Percentiles rank a stretch among this genome's conserved stretches.
These are phyloP conservation scores for Asclepias syriaca DNA, from an alignment of 257 asterid species.

Conservation along the genomic window DNA sequence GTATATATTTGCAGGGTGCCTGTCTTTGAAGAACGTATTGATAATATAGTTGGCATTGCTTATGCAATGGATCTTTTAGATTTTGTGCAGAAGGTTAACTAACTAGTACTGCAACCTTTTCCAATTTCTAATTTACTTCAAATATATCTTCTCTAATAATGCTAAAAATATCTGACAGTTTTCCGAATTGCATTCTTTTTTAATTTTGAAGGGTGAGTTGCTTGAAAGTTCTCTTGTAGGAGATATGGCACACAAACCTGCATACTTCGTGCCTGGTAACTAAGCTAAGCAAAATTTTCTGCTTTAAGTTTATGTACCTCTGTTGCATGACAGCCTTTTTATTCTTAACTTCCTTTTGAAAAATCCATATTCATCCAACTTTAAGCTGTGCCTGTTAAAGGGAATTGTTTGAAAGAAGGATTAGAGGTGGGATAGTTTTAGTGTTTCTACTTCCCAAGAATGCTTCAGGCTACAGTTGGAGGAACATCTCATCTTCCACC, in stretches of 20 bases:
- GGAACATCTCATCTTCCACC: background rate
- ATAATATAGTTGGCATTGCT: slow-evolving; percentile 96
- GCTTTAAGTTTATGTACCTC: slow-evolving; percentile 1
- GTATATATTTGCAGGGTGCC: slow-evolving; percentile 66
- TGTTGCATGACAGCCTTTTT: background rate
- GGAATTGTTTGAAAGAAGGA: background rate
- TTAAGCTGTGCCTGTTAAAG: background rate
- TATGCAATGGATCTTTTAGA: slow-evolving; percentile 99
- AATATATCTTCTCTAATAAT: slow-evolving; percentile 28
- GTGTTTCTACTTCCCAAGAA: background rate
- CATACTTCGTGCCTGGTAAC: slow-evolving; percentile 98
- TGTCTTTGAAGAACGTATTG: slow-evolving; percentile 94
- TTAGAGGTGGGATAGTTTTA: background rate
- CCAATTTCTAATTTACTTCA: slow-evolving; percentile 11
- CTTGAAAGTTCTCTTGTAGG: slow-evolving; percentile 85
- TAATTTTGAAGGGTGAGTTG: slow-evolving; percentile 86
- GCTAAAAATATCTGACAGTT: slow-evolving; percentile 38
- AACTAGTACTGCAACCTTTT: slow-evolving; percentile 19
- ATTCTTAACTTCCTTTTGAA: background rate
- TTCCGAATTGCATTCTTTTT: slow-evolving; percentile 53
- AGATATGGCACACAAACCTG: slow-evolving; percentile 95
- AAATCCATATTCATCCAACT: background rate
- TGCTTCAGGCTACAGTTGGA: background rate
- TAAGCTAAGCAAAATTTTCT: background rate
- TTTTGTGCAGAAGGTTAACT: slow-evolving; percentile 79